These are phyloP conservation scores for Astragalus glycyphyllos DNA, from an alignment of 306 rosid species.

Conservation along the genomic window DNA sequence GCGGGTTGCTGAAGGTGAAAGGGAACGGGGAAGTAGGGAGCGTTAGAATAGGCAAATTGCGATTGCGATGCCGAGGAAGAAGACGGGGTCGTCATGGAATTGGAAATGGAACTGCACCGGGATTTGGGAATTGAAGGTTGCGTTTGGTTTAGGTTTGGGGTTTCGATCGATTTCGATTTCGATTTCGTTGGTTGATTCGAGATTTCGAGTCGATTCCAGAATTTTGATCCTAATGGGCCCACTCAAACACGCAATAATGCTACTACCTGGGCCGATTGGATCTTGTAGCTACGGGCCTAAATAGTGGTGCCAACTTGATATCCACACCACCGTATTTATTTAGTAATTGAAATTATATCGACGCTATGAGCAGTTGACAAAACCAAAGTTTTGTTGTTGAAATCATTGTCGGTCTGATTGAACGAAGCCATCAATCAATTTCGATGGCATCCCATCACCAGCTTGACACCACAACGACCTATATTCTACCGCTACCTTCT, in stretches of 20 bases:
- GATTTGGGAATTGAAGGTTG: neutral
- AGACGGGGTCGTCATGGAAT: slow-evolving; percentile 60
- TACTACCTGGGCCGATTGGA: too few relatives aligned
- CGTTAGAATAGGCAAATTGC: slow-evolving; percentile 65
- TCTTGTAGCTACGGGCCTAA: too few relatives aligned
- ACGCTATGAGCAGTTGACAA: too few relatives aligned
- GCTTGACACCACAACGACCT: too few relatives aligned
- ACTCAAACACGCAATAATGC: neutral
- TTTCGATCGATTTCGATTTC: neutral
- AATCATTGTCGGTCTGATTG: too few relatives aligned
- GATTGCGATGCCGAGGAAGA: slow-evolving; percentile 57
- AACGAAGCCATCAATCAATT: too few relatives aligned
- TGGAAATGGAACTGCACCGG: neutral
- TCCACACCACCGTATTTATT: too few relatives aligned
- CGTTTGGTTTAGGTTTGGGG: neutral
- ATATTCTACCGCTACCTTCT: too few relatives aligned
- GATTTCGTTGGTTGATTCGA: neutral
- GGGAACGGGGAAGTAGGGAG: slow-evolving; percentile 73
- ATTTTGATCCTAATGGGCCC: slow-evolving; percentile 13
- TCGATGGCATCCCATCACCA: too few relatives aligned
- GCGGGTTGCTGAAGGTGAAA: slow-evolving; percentile 83
- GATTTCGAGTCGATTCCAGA: neutral
- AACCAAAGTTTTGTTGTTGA: too few relatives aligned
- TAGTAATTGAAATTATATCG: too few relatives aligned
- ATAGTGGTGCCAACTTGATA: too few relatives aligned